phyloP scores from a whole-genome alignment of 176 grass and related monocot genomes.

The Paspalum notatum region DNA sequence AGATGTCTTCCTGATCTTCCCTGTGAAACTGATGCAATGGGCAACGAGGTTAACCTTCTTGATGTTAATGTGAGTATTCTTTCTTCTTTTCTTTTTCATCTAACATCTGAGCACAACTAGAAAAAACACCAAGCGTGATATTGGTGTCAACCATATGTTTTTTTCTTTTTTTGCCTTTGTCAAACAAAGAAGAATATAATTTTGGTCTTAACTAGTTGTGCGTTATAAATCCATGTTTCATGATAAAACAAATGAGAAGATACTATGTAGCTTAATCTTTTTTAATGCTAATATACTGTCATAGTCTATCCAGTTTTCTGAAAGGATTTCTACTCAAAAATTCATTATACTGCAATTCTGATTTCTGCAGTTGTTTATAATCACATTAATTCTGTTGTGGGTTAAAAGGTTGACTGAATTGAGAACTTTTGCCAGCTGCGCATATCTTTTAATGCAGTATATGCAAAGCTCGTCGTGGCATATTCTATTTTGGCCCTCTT shows the following conservation, averaged over 20 bases:
- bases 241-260: neutral
- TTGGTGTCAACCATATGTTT: neutral
- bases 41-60: constrained; percentile 84
- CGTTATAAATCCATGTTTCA: neutral
- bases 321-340: neutral
- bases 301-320: neutral
- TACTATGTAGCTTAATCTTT: neutral
- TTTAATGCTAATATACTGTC: constrained; percentile 8
- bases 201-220: neutral
- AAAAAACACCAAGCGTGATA: neutral
- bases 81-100: neutral
- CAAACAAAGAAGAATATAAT: constrained; percentile 2
- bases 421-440: neutral
- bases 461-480: neutral
- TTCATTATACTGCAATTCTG: constrained; percentile 16
- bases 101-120: neutral
- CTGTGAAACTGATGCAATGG: constrained; percentile 74
- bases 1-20: constrained; percentile 84
- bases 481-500: neutral
- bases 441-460: neutral
- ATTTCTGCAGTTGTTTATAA: neutral
- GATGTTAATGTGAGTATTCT: constrained; percentile 88
- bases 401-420: neutral
- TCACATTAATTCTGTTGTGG: neutral
- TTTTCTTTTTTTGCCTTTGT: neutral